These are phyloP conservation scores for Hanseniaspora clermontiae DNA, from an alignment of 805 yeast species.

Conservation along the genomic window DNA sequence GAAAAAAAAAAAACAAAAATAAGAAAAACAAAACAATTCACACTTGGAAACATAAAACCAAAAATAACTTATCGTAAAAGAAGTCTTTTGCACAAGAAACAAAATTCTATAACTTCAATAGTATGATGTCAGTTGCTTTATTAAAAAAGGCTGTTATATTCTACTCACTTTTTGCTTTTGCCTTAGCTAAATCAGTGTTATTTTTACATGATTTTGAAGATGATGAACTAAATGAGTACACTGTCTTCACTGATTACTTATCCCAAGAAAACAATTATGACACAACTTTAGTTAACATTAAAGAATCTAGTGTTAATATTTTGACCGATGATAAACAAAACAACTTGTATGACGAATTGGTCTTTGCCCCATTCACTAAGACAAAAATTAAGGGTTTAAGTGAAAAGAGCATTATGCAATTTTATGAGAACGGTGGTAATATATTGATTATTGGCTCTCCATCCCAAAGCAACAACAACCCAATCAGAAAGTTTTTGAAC, in stretches of 20 bases:
- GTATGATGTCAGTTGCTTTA: background rate
- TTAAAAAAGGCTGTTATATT: background rate
- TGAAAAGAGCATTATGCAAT: constrained; percentile 39
- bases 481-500: constrained; percentile 52
- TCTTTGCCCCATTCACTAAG: constrained; percentile 41
- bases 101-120: background rate
- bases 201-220: constrained; percentile 23
- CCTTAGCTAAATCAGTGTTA: constrained; percentile 21
- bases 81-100: background rate
- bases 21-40: background rate
- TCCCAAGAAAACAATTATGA: constrained; percentile 18
- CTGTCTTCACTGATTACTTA: constrained; percentile 13
- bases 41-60: background rate
- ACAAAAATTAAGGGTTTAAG: constrained; percentile 35
- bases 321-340: constrained; percentile 28
- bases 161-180: constrained; percentile 10
- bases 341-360: constrained; percentile 40
- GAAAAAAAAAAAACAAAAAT: background rate
- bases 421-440: constrained; percentile 59
- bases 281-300: constrained; percentile 21
- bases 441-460: constrained; percentile 50
- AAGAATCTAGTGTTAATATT: constrained; percentile 14
- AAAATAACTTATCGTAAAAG: background rate
- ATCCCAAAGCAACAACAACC: constrained; percentile 38
- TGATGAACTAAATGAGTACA: constrained; percentile 25